phyloP scores from a whole-genome alignment of 768 basidiomycete species.

The Podaxis sp. region DNA sequence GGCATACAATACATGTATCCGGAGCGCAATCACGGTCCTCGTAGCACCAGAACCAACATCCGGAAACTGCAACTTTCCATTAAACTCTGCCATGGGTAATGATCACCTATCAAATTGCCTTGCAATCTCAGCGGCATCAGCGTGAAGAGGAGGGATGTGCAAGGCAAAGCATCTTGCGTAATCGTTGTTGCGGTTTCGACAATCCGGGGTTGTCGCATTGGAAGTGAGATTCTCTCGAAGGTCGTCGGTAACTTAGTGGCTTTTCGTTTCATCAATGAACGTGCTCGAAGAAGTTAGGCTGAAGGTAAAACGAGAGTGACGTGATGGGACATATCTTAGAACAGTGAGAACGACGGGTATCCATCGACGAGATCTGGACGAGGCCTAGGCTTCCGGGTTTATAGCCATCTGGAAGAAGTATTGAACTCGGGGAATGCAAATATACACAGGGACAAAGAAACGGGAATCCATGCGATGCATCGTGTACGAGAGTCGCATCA shows the following conservation, averaged over 20 bases:
- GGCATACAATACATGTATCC: slow-evolving; percentile 11
- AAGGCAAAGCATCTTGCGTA: neutral
- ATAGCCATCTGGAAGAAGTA: neutral
- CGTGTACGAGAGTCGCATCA: neutral
- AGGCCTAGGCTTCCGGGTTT: neutral
- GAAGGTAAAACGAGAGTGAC: neutral
- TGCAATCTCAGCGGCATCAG: neutral
- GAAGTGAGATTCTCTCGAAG: neutral
- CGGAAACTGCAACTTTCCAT: neutral
- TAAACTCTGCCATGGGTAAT: neutral
- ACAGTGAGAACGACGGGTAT: neutral
- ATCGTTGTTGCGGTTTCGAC: neutral
- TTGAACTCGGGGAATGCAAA: neutral
- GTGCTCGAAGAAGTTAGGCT: no score
- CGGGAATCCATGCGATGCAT: neutral
- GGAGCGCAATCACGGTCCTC: neutral
- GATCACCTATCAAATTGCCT: neutral
- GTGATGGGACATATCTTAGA: neutral
- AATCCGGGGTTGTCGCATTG: neutral
- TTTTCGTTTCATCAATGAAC: neutral
- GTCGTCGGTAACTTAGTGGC: neutral
- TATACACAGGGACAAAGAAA: neutral
- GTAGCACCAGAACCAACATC: slow-evolving; percentile 8
- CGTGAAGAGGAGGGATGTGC: neutral
- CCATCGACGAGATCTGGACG: neutral